Base-by-base conservation (phyloP, 768 basidiomycete genomes). In the Kwoniella bestiolae region DNA sequence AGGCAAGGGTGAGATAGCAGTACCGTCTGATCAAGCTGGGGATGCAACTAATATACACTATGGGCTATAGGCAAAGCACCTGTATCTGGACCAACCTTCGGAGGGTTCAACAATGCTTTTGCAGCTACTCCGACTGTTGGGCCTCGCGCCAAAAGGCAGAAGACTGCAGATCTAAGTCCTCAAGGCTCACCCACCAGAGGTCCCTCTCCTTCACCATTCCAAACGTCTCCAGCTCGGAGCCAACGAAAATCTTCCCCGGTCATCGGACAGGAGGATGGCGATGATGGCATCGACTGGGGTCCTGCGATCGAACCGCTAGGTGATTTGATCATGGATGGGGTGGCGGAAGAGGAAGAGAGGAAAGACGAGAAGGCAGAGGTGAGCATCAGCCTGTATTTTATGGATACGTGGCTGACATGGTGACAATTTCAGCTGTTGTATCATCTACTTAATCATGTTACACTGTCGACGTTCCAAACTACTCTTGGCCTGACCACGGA, bases 71-170 rank as follows among this genome's bases (percentile, higher is more conserved):
- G 50, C 14, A n/a, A 66, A 46, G 63, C 60, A 23, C 62, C 65
- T 38, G 51, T 55, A 21, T 50, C 65, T 14, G 61, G 58, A 9
- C 69, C 75, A 12, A 38, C 51, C 3, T 77, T 77, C 38, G 63
- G 58, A 14, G 52, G 51, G 3, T 55, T 77, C 44, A 72, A 66
- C 52, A 73, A 75, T 60, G 76, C 73, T 1, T 77, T 77, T 52
- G 62, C 57, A 23, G 60, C 66, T 9, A 47, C 64, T 2, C 66
- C 74, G 7, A 49, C 45, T 6, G 51, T 63, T 3, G 34, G 51
- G 9, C 56, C 56, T 18, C 41, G 71, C 18, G 41, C 49, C n/a
- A 77, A 77, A 45, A 65, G 73, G 21, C 67, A 67, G 44, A 63
- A 66, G 23, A 70, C 69, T 3, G 69, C 69, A 12, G 60, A 67